Evolutionary conservation across 208 protist genomes (phyloP).

Genomic region (Trypanosoma conorhini): DNA sequence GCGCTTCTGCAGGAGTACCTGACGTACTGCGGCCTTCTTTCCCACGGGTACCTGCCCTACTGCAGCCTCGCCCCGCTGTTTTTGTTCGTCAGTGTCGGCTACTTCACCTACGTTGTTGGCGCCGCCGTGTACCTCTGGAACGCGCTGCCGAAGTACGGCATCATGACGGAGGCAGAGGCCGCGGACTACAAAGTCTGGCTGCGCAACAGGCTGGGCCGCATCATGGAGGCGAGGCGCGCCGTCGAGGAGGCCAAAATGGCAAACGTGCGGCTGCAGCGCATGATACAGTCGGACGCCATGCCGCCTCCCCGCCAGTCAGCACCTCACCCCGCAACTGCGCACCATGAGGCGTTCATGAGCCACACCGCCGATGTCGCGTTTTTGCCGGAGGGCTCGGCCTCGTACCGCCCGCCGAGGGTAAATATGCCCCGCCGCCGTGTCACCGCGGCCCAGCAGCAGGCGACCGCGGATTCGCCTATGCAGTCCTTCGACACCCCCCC

Average conservation of each 20-base stretch:
- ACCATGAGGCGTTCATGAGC: neutral
- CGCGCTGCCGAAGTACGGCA: slow-evolving; percentile 71
- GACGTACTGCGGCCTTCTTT: slow-evolving; percentile 41
- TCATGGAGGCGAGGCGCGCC: slow-evolving; percentile 44
- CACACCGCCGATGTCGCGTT: neutral
- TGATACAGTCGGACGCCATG: slow-evolving; percentile 27
- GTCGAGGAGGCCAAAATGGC: slow-evolving; percentile 55
- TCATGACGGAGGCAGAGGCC: slow-evolving; percentile 72
- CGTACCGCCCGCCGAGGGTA: neutral
- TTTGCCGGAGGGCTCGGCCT: neutral
- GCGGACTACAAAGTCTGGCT: slow-evolving; percentile 79
- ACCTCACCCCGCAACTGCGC: neutral
- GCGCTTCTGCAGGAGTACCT: slow-evolving; percentile 61
- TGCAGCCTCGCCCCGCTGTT: slow-evolving; percentile 42
- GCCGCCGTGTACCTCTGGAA: slow-evolving; percentile 66
- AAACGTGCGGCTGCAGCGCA: slow-evolving; percentile 50
- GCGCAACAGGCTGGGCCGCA: slow-evolving; percentile 35
- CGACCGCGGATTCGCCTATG: neutral
- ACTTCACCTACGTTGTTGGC: slow-evolving; percentile 51
- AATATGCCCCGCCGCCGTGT: slow-evolving; percentile 2
- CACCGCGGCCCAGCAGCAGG: neutral
- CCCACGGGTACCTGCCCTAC: slow-evolving; percentile 53
- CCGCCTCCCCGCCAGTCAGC: neutral
- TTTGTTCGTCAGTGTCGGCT: slow-evolving; percentile 56
- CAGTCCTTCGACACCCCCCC: neutral